These are phyloP conservation scores for Puccinia novopanici DNA, from an alignment of 1,284 basidiomycete genomes.

Conservation along the genomic window DNA sequence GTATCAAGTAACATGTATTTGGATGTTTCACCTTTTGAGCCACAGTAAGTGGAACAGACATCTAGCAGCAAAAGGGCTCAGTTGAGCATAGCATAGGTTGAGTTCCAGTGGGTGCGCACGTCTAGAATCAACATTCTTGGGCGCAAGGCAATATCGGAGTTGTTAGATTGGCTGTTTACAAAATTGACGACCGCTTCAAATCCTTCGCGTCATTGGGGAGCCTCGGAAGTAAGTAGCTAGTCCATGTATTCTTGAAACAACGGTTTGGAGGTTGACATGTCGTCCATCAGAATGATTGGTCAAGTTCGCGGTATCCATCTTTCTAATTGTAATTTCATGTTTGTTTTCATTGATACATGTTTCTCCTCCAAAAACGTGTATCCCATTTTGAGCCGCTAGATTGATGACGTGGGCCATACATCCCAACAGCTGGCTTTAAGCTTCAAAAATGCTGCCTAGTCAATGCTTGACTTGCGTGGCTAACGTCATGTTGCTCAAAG, in stretches of 20 bases:
- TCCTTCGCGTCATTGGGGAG: not conserved
- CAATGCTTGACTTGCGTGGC: too few relatives aligned
- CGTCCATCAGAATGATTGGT: not conserved
- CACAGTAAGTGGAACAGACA: not conserved
- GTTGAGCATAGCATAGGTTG: constrained; percentile 4
- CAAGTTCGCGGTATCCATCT: not conserved
- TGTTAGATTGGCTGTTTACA: not conserved
- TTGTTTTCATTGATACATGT: not conserved
- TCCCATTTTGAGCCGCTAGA: not conserved
- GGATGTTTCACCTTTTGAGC: not conserved
- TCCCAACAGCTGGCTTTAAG: not conserved
- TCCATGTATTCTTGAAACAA: not conserved
- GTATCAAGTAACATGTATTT: not conserved
- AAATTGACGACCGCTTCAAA: not conserved
- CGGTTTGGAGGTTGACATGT: not conserved
- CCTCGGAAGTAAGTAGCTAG: not conserved
- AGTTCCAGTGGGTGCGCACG: too few relatives aligned
- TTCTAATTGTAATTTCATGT: not conserved
- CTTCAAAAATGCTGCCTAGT: not conserved
- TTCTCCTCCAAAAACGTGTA: not conserved
- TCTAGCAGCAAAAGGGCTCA: not conserved
- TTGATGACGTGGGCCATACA: constrained; percentile 15
- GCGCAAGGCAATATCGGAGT: too few relatives aligned
- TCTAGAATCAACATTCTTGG: too few relatives aligned
- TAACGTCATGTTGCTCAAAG: not conserved